Base-by-base conservation (phyloP, 2,329 filamentous ascomycete species). In the Conoideocrella luteorostrata region DNA sequence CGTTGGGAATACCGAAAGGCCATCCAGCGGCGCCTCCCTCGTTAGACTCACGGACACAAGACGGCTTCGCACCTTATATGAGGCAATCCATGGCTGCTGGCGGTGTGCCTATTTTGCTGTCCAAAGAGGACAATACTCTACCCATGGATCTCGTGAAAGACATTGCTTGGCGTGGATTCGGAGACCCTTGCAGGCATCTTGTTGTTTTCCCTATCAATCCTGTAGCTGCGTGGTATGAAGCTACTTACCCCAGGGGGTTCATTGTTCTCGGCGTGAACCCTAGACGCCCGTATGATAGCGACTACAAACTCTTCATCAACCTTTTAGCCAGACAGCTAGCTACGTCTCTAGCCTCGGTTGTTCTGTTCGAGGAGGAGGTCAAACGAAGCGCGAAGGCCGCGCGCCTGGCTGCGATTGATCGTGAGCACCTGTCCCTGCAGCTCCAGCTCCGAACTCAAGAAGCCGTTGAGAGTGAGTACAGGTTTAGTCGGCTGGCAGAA, bases 401-500 rank as follows among this genome's bases (percentile, higher is more conserved):
- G 17, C 39, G 39, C 7, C 39, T 42, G 2, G 44, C 44, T 11
- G 44, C 44, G 9, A 42, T 46, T 3, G 44, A 46, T 13, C 44
- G 44, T 11, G 44, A 46, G 15, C 28, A 46, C n/a, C 33, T 46
- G 12, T 46, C 44, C 2, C 20, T 46, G 28, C 44, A 46, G 35
- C 39, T 46, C 5, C 44, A 46, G n/a, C 24, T 46, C 12, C 35
- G 44, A 32, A 46, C 44, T 7, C 44, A 46, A 28, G 44, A 46
- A 21, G 44, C 44, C 10, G 44, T 46, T 10, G 44, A 46, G 39
- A 46, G 39, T 18, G 44, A 46, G 29, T 46, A 46, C n/a, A 36
- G 22, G 46, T 91, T 93, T 58, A 88, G 84, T 1, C 74, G 85
- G 34, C 88, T 91, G 83, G 86, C 86, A 2, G 86, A 90, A 56